Conservation (phyloP, 78 protist species). For the Carpediemonas membranifera region DNA sequence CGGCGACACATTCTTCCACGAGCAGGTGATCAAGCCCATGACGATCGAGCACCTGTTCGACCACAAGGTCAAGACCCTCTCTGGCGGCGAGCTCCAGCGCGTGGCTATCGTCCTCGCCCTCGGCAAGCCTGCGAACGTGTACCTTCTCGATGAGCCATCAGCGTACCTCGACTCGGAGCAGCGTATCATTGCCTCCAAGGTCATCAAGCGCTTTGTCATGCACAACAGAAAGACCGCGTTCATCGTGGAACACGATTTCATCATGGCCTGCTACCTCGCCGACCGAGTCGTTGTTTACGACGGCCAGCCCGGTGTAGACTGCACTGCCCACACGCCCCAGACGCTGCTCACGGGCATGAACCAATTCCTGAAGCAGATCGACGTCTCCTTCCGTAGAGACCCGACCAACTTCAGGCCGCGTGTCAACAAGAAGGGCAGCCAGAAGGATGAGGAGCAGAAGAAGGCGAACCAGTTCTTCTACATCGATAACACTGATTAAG, state of each 20-base stretch:
- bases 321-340: constrained; percentile 62
- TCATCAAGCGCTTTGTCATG: constrained; percentile 84
- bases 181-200: constrained; percentile 87
- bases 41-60: constrained; percentile 70
- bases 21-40: constrained; percentile 92
- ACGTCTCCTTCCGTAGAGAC: constrained; percentile 94
- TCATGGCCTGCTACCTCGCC: constrained; percentile 95
- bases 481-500: too few relatives aligned
- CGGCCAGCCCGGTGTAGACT: constrained; percentile 57
- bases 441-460: constrained; percentile 93
- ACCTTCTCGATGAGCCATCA: constrained; percentile 97
- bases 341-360: constrained; percentile 90
- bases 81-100: constrained; percentile 99
- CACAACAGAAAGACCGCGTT: constrained; percentile 94
- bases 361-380: constrained; percentile 71
- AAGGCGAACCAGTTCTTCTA: constrained; percentile 77
- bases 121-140: constrained; percentile 93
- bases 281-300: constrained; percentile 89
- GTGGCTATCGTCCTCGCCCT: constrained; percentile 86
- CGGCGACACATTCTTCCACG: constrained; percentile 83
- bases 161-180: constrained; percentile 99
- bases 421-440: constrained; percentile 78
- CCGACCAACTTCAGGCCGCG: constrained; percentile 92
- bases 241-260: constrained; percentile 99
- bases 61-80: constrained; percentile 62